Conservation (phyloP, 2,329 filamentous ascomycete species). For the Nectriaceae sp. region DNA sequence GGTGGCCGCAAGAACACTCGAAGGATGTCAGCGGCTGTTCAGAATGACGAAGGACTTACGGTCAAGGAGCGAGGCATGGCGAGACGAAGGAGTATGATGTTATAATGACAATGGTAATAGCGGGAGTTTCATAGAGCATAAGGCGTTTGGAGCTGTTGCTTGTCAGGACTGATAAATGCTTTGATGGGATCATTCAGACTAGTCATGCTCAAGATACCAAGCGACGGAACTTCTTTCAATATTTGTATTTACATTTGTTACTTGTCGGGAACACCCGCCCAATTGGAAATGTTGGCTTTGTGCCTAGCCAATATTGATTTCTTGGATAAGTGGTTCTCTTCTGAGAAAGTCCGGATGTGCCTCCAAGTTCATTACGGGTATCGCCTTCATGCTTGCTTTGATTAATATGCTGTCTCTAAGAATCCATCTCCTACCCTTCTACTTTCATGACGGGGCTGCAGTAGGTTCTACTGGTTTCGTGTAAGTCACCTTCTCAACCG, state of each 20-base stretch:
- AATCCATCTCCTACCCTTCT: constrained; percentile 7
- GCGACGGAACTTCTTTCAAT: constrained; percentile 34
- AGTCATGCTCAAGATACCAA: constrained; percentile 39
- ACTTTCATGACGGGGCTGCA: constrained; percentile 46
- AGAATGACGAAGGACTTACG: constrained; percentile 36
- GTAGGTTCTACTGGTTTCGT: constrained; percentile 71
- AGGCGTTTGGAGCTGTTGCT: constrained; percentile 30
- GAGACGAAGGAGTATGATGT: constrained; percentile 61
- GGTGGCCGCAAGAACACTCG: constrained; percentile 38
- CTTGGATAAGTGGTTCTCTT: constrained; percentile 20
- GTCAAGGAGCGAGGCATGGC: constrained; percentile 35
- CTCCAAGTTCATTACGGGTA: constrained; percentile 27
- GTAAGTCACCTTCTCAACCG: constrained; percentile 84
- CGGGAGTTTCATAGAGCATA: constrained; percentile 24
- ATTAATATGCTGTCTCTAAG: constrained; percentile 15
- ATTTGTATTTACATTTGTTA: constrained; percentile 34
- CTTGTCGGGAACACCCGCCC: constrained; percentile 15
- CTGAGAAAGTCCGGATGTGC: constrained; percentile 9
- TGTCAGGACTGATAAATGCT: constrained; percentile 25
- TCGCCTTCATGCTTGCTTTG: constrained; percentile 25
- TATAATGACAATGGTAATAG: constrained; percentile 41
- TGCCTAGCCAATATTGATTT: constrained; percentile 20
- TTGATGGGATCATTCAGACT: constrained; percentile 30
- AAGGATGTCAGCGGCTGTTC: constrained; percentile 41
- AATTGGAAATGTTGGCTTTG: constrained; percentile 20